Percentiles rank a stretch among this genome's conserved stretches.
Conservation (phyloP, 2,329 filamentous ascomycete species). For the Talaromyces marneffei region DNA sequence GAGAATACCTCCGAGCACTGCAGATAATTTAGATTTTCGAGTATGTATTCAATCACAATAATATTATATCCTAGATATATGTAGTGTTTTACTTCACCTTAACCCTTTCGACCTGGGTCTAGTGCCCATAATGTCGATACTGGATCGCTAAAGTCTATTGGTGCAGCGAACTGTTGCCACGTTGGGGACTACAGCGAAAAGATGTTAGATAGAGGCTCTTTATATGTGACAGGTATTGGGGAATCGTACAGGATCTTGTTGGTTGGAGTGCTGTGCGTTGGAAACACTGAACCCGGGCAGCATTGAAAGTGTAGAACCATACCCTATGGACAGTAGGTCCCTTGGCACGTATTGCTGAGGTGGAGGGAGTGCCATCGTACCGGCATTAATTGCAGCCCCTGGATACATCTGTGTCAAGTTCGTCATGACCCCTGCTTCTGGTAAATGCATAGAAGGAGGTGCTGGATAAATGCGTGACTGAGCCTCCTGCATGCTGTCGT, state of each 20-base stretch:
- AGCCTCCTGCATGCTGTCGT: not conserved
- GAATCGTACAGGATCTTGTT: not conserved
- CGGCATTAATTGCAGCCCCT: not conserved
- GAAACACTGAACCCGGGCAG: not conserved
- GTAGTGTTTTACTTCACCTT: too few relatives aligned
- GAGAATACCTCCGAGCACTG: not conserved
- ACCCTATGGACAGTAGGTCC: not conserved
- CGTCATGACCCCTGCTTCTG: not conserved
- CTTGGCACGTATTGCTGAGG: not conserved
- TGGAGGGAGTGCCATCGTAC: not conserved
- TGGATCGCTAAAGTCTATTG: not conserved
- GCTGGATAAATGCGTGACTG: not conserved
- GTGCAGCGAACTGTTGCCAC: not conserved
- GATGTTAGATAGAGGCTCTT: not conserved
- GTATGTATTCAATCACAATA: not conserved
- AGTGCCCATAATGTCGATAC: slow-evolving; percentile 2
- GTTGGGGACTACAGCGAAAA: not conserved
- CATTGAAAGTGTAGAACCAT: not conserved
- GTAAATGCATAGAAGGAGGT: not conserved
- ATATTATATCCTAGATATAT: not conserved
- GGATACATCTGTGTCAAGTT: not conserved
- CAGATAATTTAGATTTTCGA: too few relatives aligned
- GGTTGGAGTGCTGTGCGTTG: not conserved
- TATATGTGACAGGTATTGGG: not conserved
- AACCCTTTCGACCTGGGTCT: not conserved